phyloP scores from a whole-genome alignment of 495 filamentous ascomycete genomes.

The Aspergillus indologenus region DNA sequence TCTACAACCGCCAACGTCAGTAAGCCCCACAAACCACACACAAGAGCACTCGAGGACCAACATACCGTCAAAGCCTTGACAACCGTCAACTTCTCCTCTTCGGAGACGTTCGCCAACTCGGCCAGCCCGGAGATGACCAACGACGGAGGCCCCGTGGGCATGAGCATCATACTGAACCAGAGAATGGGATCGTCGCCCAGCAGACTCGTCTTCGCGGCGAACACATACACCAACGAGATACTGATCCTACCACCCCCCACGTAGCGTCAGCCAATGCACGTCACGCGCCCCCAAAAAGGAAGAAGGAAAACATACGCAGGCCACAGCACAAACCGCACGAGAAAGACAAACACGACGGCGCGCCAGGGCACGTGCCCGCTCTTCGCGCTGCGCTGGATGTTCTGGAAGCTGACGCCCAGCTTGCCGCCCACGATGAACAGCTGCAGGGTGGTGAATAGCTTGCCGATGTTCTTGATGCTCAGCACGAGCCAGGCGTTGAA shows the following conservation, averaged over 20 bases:
- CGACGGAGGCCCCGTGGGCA: constrained; percentile 69
- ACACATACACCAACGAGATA: constrained; percentile 57
- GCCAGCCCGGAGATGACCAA: constrained; percentile 66
- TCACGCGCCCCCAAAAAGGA: background rate
- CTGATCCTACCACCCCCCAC: constrained; percentile 31
- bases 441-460: constrained; percentile 68
- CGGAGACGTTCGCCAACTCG: constrained; percentile 57
- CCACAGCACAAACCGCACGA: constrained; percentile 65
- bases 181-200: constrained; percentile 65
- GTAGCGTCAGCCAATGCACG: background rate
- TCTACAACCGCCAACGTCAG: constrained; percentile 14
- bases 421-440: constrained; percentile 72
- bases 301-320: constrained; percentile 49
- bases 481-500: constrained; percentile 70
- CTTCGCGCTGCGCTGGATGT: constrained; percentile 48
- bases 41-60: background rate
- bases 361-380: constrained; percentile 50
- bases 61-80: constrained; percentile 64
- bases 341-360: constrained; percentile 52
- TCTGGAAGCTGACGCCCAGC: constrained; percentile 51
- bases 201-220: constrained; percentile 57
- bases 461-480: constrained; percentile 62
- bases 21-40: background rate
- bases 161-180: constrained; percentile 76
- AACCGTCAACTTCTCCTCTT: constrained; percentile 65